Percentiles rank a stretch among this genome's conserved stretches.
These are phyloP conservation scores for Septoria petroselini DNA, from an alignment of 2,329 filamentous ascomycete species.

Conservation along the genomic window DNA sequence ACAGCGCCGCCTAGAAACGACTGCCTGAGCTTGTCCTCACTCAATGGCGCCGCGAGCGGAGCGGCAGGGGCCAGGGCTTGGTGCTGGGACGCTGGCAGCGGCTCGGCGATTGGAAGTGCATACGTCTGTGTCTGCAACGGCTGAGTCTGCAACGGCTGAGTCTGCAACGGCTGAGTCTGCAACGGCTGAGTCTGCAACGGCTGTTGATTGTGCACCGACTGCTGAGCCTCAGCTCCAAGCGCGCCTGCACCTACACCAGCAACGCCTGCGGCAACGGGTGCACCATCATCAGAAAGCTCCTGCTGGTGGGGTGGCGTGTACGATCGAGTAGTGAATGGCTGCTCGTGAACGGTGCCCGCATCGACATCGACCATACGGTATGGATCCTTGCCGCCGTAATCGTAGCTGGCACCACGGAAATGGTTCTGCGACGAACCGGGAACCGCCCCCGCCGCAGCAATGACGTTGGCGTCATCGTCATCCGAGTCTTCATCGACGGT, in stretches of 20 bases:
- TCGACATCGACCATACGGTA: constrained; percentile 33
- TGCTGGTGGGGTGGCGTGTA: constrained; percentile 20
- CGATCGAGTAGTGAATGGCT: constrained; percentile 29
- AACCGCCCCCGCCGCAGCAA: constrained; percentile 47
- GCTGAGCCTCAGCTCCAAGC: constrained; percentile 27
- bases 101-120: constrained; percentile 10
- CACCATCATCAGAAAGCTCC: constrained; percentile 44
- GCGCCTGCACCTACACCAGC: constrained; percentile 44
- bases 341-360: constrained; percentile 17
- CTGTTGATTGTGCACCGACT: no score
- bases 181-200: background rate
- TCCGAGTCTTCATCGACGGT: constrained; percentile 54
- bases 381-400: constrained; percentile 32
- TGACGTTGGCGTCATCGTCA: constrained; percentile 65
- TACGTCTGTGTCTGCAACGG: constrained; percentile 28
- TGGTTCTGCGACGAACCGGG: constrained; percentile 33
- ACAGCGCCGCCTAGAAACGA: constrained; percentile 30
- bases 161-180: background rate
- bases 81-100: constrained; percentile 4
- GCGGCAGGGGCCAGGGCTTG: constrained; percentile 22
- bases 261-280: constrained; percentile 25
- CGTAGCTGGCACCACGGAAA: constrained; percentile 20
- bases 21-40: constrained; percentile 22
- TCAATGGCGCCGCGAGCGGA: constrained; percentile 19
- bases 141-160: constrained; percentile 19